These are phyloP conservation scores for Arabidopsis arenosa DNA, from an alignment of 345 rosid species.

Conservation along the genomic window DNA sequence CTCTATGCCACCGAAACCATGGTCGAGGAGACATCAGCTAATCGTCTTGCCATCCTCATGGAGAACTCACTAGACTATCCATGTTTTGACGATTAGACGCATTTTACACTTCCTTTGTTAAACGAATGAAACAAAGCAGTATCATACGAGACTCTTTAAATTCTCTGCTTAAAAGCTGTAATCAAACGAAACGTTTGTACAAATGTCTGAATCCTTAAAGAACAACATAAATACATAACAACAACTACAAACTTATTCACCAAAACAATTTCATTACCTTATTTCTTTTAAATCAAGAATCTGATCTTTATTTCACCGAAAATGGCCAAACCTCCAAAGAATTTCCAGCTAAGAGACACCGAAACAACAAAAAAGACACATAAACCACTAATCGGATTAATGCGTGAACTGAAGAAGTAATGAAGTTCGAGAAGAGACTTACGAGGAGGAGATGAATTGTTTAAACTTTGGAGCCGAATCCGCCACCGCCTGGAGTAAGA, in stretches of 20 bases:
- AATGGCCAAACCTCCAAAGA: conserved; percentile 4
- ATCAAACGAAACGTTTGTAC: conserved; percentile 26
- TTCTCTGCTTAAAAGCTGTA: too few species aligned
- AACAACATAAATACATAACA: conserved; percentile 12
- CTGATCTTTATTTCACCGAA: conserved; percentile 9
- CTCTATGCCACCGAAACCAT: too few species aligned
- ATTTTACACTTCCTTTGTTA: neutral
- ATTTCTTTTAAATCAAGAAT: conserved; percentile 1
- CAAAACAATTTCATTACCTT: conserved; percentile 8
- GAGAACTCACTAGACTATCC: too few species aligned
- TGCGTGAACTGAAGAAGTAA: neutral
- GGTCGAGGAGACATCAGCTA: too few species aligned
- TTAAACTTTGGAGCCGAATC: conserved; percentile 61
- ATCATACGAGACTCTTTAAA: too few species aligned
- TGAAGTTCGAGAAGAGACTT: neutral
- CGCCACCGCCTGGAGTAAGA: conserved; percentile 92
- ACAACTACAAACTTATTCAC: conserved; percentile 23
- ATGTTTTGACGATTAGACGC: too few species aligned
- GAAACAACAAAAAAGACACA: conserved; percentile 6
- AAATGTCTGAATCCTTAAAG: conserved; percentile 12
- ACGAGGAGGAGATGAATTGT: conserved; percentile 14
- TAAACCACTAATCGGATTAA: neutral
- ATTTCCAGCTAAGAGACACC: conserved; percentile 6
- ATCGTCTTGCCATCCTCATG: too few species aligned
- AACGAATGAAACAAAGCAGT: neutral